Conservation (phyloP, 2,329 filamentous ascomycete genomes). For the Blastomyces silverae region DNA sequence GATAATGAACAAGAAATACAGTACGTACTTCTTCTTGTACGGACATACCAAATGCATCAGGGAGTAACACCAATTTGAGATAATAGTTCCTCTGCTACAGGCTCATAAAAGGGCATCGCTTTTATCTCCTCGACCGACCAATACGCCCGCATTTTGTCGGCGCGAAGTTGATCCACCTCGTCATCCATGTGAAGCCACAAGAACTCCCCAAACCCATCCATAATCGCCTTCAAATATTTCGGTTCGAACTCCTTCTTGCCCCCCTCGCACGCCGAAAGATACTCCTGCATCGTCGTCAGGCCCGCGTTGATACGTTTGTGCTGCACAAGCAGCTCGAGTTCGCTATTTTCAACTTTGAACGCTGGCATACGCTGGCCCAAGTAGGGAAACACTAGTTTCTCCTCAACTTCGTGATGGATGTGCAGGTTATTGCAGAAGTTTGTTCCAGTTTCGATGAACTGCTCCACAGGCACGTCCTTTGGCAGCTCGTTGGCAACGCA, state of each 20-base stretch:
- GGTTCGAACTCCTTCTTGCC: conserved; percentile 56
- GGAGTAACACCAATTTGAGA: background rate
- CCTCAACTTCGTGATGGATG: conserved; percentile 76
- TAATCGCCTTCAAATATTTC: conserved; percentile 57
- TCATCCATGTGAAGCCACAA: conserved; percentile 78
- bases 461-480: conserved; percentile 56
- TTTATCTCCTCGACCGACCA: conserved; percentile 72
- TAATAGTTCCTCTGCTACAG: too few species aligned
- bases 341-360: conserved; percentile 49
- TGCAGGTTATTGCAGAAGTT: conserved; percentile 64
- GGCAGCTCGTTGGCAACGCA: conserved; percentile 56
- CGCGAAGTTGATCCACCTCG: conserved; percentile 69
- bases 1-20: background rate
- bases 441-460: conserved; percentile 63
- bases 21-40: background rate
- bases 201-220: conserved; percentile 72
- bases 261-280: conserved; percentile 55
- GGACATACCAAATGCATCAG: background rate
- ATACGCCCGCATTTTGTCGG: conserved; percentile 80
- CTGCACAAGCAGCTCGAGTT: conserved; percentile 63
- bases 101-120: conserved; percentile 57
- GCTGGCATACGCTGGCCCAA: conserved; percentile 72
- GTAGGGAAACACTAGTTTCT: conserved; percentile 70
- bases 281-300: conserved; percentile 57
- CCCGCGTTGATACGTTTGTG: conserved; percentile 73